A percentile compares a stretch with the other conserved stretches of the same genome.
Evolutionary conservation across 768 basidiomycete species (phyloP).

Genomic region (Mrakia gelida): DNA sequence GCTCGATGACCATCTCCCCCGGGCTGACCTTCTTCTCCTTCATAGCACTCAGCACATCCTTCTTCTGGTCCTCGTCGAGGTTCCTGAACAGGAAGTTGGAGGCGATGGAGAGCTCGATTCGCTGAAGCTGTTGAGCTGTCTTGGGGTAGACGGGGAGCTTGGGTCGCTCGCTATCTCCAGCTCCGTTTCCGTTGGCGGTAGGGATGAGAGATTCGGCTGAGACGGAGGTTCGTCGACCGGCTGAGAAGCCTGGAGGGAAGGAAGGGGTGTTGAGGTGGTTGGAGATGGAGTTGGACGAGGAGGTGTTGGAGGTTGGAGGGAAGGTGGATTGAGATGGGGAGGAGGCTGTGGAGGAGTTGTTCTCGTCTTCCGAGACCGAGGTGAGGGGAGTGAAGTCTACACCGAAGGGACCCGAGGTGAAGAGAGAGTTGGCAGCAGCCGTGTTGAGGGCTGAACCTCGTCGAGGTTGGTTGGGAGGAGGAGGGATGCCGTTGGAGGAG

Average conservation of each 20-base stretch:
- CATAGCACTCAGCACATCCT: constrained; percentile 91
- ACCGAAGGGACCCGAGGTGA: constrained; percentile 24
- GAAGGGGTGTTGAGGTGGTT: constrained; percentile 16
- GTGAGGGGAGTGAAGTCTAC: constrained; percentile 25
- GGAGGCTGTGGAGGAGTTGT: background rate
- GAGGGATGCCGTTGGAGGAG: background rate
- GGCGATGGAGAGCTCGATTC: constrained; percentile 80
- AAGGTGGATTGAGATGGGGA: constrained; percentile 15
- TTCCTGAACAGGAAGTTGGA: constrained; percentile 93
- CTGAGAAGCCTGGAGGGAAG: constrained; percentile 54
- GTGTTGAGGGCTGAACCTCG: constrained; percentile 32
- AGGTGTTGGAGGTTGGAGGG: background rate
- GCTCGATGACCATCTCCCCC: constrained; percentile 87
- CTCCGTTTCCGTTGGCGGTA: constrained; percentile 54
- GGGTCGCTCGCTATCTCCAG: constrained; percentile 5
- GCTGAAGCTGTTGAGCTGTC: constrained; percentile 71
- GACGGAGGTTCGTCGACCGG: constrained; percentile 88
- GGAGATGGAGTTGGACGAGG: background rate
- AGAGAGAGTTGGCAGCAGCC: constrained; percentile 31
- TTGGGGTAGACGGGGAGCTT: constrained; percentile 65
- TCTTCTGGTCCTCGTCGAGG: constrained; percentile 92
- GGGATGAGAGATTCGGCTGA: constrained; percentile 92
- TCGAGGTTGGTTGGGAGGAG: constrained; percentile 16
- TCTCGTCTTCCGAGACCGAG: constrained; percentile 24
- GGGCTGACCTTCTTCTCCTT: constrained; percentile 68